A percentile compares a stretch with the other conserved stretches of the same genome.
phyloP scores from a whole-genome alignment of 768 basidiomycete species.

The Lentinula sp. region DNA sequence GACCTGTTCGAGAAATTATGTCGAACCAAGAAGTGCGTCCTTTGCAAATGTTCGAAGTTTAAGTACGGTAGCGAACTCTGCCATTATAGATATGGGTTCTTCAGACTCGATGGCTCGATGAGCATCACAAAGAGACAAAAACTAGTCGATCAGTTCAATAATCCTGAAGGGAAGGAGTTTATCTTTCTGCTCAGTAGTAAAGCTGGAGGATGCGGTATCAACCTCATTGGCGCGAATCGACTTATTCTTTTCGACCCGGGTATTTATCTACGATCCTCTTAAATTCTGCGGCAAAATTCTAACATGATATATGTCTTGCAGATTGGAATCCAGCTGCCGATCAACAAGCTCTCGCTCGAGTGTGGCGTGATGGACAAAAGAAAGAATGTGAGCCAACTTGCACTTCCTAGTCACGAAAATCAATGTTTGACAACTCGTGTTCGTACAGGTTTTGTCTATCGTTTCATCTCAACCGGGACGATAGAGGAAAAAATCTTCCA shows the following conservation, averaged over 20 bases:
- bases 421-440: too few species aligned
- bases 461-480: constrained; percentile 94
- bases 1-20: constrained; percentile 90
- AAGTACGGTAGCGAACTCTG: background rate
- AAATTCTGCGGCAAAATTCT: background rate
- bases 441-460: constrained; percentile 85
- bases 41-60: background rate
- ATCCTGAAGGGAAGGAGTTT: constrained; percentile 90
- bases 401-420: background rate
- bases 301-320: constrained; percentile 20
- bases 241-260: constrained; percentile 95
- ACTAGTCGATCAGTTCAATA: constrained; percentile 93
- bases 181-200: constrained; percentile 93
- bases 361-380: constrained; percentile 99
- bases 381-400: constrained; percentile 77
- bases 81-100: constrained; percentile 69
- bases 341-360: constrained; percentile 95
- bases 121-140: constrained; percentile 88
- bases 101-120: constrained; percentile 95
- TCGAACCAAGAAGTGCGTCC: constrained; percentile 68
- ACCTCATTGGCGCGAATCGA: constrained; percentile 92
- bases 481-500: constrained; percentile 99
- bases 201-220: constrained; percentile 95
- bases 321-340: constrained; percentile 99
- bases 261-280: constrained; percentile 17